Evolutionary conservation across 2,329 filamentous ascomycete species (phyloP), one percentile per base, ranked within the genome.

Genomic region (Sphaerostilbella broomeana): DNA sequence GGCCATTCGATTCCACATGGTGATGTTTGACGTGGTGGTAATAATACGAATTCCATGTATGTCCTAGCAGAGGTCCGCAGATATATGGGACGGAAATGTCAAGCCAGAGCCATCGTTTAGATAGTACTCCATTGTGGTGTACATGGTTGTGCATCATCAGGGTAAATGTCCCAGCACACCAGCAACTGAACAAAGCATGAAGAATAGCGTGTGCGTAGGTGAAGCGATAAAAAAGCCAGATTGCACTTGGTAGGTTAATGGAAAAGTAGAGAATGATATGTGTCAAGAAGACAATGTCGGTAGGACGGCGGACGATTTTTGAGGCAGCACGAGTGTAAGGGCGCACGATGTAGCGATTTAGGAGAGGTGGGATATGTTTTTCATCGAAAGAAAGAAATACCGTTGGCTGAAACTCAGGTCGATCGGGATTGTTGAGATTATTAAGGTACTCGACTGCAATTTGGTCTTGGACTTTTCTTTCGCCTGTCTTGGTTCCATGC

Each of bases 21-120:
- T 90, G 85, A 54, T 88, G 84, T 65, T 90, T 90, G 55, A 89
- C 83, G 53, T 90, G 85, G 55, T 90, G 85, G 55, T 87, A 89
- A 57, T 75, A 90, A 63, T 90, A 90, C 2, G 80, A 81, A 61
- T 90, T 86, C 83, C 84, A 88, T 0, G 84, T 88, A 54, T 90
- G 85, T 9, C 85, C 85, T 75, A 87, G 83, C 42, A 90, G 61
- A 0, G 84, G 84, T 49, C 88, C 82, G 9, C 77, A 66, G 27
- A 89, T 59, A 55, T 87, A 90, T 0, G 85, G 85, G 50, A 88
- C 89, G 2, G 70, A 37, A 5, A 61, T 55, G 53, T 90, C 85
- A 42, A 89, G 59, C 20, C 71, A 52, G 22, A 63, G 61, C 38
- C 72, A 75, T 6, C 62, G 56, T 50, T 73, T 75, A 17, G 67